Evolutionary conservation across 306 rosid species (phyloP).

Genomic region (Sindora glabra): DNA sequence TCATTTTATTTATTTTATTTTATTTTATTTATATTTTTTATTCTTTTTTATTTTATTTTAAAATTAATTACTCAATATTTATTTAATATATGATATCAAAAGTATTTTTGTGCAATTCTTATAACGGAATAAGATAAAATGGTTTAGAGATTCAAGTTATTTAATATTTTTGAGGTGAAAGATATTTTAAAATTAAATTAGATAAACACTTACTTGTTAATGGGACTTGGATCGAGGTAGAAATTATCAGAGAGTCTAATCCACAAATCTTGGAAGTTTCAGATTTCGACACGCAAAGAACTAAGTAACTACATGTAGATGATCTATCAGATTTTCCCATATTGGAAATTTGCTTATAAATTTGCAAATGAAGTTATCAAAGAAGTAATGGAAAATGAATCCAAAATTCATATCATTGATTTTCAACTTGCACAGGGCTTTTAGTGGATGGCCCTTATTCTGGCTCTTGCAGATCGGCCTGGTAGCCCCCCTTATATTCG

Average conservation of each 20-base stretch:
- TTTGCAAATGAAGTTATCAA: conserved; percentile 58
- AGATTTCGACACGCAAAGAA: conserved; percentile 66
- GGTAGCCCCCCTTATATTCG: conserved; percentile 58
- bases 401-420: conserved; percentile 76
- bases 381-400: conserved; percentile 64
- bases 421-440: conserved; percentile 92
- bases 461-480: conserved; percentile 48
- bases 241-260: conserved; percentile 75
- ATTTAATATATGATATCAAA: too few relatives aligned
- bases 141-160: too few relatives aligned
- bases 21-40: too few relatives aligned
- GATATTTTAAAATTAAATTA: too few relatives aligned
- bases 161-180: too few relatives aligned
- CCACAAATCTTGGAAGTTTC: conserved; percentile 65
- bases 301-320: conserved; percentile 67
- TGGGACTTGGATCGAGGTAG: conserved; percentile 80
- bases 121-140: too few relatives aligned
- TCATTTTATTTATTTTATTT: too few relatives aligned
- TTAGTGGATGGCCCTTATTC: conserved; percentile 58
- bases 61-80: too few relatives aligned
- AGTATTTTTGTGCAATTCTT: too few relatives aligned
- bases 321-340: conserved; percentile 61
- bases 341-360: conserved; percentile 63
- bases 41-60: too few relatives aligned
- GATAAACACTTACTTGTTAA: conserved; percentile 94